Conservation (phyloP, 164 flowering plant genomes). For the Amborella trichopoda region DNA sequence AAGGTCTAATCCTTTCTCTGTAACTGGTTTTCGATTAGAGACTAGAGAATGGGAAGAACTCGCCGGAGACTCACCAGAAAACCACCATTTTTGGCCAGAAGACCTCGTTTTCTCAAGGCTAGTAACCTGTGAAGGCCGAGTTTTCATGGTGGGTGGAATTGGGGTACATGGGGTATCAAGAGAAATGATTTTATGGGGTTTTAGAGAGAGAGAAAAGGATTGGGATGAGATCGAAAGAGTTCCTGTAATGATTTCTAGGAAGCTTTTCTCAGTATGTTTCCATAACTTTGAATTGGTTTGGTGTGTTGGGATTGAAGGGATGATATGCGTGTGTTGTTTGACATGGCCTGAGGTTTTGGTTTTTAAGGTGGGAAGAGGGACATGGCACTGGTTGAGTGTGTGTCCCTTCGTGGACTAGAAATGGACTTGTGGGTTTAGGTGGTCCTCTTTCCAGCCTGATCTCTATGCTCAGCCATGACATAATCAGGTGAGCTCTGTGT, state of each 20-base stretch:
- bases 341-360: slow-evolving; percentile 80
- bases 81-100: too few species aligned
- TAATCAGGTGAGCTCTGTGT: too few species aligned
- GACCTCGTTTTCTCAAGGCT: slow-evolving; percentile 39
- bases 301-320: slow-evolving; percentile 56
- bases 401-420: slow-evolving; percentile 61
- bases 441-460: slow-evolving; percentile 72
- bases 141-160: slow-evolving; percentile 55
- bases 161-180: slow-evolving; percentile 59
- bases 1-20: slow-evolving; percentile 37
- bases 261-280: slow-evolving; percentile 54
- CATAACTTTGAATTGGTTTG: slow-evolving; percentile 68
- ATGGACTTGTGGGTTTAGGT: slow-evolving; percentile 74
- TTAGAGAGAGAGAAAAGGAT: slow-evolving; percentile 12
- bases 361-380: slow-evolving; percentile 36
- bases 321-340: slow-evolving; percentile 62
- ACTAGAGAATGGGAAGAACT: slow-evolving; percentile 30
- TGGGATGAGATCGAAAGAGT: slow-evolving; percentile 36
- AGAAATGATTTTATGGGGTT: slow-evolving; percentile 46
- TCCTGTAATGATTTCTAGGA: slow-evolving; percentile 57
- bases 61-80: slow-evolving; percentile 2
- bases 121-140: slow-evolving; percentile 20
- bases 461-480: slow-evolving; percentile 37
- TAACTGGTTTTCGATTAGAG: slow-evolving; percentile 33
- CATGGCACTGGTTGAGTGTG: slow-evolving; percentile 77